Evolutionary conservation across 768 basidiomycete species (phyloP).

Genomic region (Naganishia randhawae): DNA sequence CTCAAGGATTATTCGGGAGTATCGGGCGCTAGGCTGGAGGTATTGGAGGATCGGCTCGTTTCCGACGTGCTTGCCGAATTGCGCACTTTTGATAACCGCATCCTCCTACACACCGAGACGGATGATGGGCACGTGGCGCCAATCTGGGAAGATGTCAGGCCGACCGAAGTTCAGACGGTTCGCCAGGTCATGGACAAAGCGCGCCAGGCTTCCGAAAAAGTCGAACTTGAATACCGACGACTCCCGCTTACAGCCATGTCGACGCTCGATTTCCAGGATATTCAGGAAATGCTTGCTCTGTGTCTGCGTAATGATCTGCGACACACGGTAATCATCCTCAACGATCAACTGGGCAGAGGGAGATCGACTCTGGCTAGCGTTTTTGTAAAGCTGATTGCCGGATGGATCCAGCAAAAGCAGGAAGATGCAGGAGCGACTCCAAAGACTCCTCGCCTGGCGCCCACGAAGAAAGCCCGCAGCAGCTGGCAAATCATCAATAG

Average conservation of each 20-base stretch:
- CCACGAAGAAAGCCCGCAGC: conserved; percentile 11
- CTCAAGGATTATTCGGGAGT: conserved; percentile 99
- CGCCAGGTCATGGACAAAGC: conserved; percentile 74
- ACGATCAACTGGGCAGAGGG: conserved; percentile 87
- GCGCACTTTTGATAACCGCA: conserved; percentile 74
- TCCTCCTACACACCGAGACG: conserved; percentile 86
- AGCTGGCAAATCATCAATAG: conserved; percentile 69
- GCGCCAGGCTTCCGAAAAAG: conserved; percentile 45
- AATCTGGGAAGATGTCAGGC: conserved; percentile 84
- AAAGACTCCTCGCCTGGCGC: conserved; percentile 23
- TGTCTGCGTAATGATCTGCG: conserved; percentile 64
- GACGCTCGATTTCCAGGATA: conserved; percentile 52
- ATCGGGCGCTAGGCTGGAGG: conserved; percentile 79
- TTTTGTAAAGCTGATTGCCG: conserved; percentile 73
- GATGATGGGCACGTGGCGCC: conserved; percentile 82
- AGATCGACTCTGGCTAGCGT: conserved; percentile 89
- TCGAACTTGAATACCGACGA: conserved; percentile 71
- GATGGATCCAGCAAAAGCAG: conserved; percentile 60
- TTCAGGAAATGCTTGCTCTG: conserved; percentile 62
- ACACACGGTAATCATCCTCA: conserved; percentile 74
- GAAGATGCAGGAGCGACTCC: conserved; percentile 24
- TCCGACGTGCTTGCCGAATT: conserved; percentile 84
- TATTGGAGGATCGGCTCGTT: conserved; percentile 81
- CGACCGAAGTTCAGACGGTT: conserved; percentile 69
- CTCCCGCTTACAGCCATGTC: conserved; percentile 90